Evolutionary conservation across 2,329 filamentous ascomycete genomes (phyloP), one percentile per base, ranked within the genome.

Genomic region (Xylaria sp.): DNA sequence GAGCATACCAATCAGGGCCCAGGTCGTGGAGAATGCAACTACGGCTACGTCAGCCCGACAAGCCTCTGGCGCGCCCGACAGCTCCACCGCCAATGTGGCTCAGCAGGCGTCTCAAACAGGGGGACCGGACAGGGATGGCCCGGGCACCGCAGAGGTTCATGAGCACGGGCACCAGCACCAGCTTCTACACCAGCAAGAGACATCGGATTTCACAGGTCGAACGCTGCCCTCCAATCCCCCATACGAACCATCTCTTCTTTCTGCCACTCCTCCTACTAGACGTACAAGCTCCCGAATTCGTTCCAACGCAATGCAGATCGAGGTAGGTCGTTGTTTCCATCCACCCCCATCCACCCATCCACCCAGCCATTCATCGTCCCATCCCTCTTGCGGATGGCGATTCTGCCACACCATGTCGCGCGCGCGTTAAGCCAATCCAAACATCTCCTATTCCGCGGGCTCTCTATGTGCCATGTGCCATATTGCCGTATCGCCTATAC

Each of bases 231-330:
- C 14, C 47, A 8, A 39, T 56, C 17, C 39, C 39, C 19, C 21
- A n/a, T 34, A 4, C 11, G 11, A 30, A 21, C 8, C 24, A 21
- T 32, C 62, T 48, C 3, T n/a, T 60, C 39, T 27, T 11, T 21
- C 36, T 27, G 2, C 27, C 34, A 12, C 32, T 17, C n/a, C 32
- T 17, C n/a, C 34, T 27, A 12, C 11, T 27, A 27, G n/a, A 55
- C 60, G 57, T 30, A 27, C 17, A 39, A 32, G 50, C 42, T 47
- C 32, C 12, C 34, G 19, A 56, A 60, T 45, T 24, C 36, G 14
- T 24, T 57, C 54, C 54, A 7, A 4, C 68, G 73, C 58, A 12
- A 78, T 78, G 76, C 72, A 74, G 65, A 71, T 77, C 68, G 75
- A 77, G 50, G 76, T 77, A 67, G 68, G 74, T 72, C 24, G 34